Evolutionary conservation across 1,284 basidiomycete genomes (phyloP).

Genomic region (Hymenochaete sp.): DNA sequence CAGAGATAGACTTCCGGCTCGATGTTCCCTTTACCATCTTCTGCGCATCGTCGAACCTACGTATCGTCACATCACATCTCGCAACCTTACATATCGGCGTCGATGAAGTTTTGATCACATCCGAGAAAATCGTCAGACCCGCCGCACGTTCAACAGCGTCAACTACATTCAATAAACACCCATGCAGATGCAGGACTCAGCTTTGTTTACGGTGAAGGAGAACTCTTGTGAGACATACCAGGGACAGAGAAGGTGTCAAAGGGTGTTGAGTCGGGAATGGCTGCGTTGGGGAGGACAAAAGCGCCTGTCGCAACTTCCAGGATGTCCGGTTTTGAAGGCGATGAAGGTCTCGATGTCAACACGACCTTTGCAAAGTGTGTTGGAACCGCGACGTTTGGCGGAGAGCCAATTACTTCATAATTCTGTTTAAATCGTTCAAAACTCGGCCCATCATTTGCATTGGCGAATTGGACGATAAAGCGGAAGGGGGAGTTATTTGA

Average conservation of each 20-base stretch:
- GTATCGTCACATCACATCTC: constrained; percentile 78
- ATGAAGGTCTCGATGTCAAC: constrained; percentile 67
- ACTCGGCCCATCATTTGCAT: constrained; percentile 1
- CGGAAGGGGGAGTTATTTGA: too few relatives aligned
- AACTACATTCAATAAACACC: constrained; percentile 36
- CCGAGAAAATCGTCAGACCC: constrained; percentile 84
- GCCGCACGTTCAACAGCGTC: constrained; percentile 89
- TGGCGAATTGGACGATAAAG: constrained; percentile 2
- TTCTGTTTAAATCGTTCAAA: constrained; percentile 36
- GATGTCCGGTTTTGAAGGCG: constrained; percentile 60
- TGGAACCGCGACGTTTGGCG: constrained; percentile 86
- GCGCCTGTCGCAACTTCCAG: constrained; percentile 80
- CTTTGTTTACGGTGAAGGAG: background rate
- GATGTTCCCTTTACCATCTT: constrained; percentile 50
- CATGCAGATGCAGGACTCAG: background rate
- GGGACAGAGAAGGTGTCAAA: constrained; percentile 76
- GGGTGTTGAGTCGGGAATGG: constrained; percentile 78
- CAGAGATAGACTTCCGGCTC: constrained; percentile 42
- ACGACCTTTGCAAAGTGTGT: constrained; percentile 99
- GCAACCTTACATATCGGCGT: constrained; percentile 84
- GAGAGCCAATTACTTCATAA: constrained; percentile 90
- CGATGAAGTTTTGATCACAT: constrained; percentile 69
- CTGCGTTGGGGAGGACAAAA: constrained; percentile 89
- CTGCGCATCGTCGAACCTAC: constrained; percentile 82
- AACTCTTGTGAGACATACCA: constrained; percentile 37